A percentile compares a stretch with the other conserved stretches of the same genome.
Conservation (phyloP, 352 stramenopile species). For the Plasmopara halstedii region DNA sequence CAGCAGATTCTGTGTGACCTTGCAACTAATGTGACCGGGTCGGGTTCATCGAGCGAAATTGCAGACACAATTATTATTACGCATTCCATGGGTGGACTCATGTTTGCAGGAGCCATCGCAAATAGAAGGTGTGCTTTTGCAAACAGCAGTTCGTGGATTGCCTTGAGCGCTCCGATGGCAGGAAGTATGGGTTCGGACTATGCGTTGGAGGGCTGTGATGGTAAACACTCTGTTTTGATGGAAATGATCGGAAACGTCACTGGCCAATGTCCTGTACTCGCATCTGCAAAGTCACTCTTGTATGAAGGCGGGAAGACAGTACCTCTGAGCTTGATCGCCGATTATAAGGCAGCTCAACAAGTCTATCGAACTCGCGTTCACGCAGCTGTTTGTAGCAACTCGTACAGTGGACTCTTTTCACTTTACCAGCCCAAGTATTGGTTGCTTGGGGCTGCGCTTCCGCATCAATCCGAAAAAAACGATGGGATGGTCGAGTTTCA, state of each 20-base stretch:
- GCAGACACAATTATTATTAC: conserved; percentile 37
- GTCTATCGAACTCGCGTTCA: conserved; percentile 25
- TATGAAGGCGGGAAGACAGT: conserved; percentile 27
- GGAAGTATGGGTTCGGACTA: conserved; percentile 49
- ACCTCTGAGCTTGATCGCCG: conserved; percentile 10
- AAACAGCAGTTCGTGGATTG: conserved; percentile 31
- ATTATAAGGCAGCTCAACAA: conserved; percentile 25
- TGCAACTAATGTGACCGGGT: conserved; percentile 12
- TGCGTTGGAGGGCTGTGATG: conserved; percentile 24
- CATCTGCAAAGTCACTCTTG: conserved; percentile 22
- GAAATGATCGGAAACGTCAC: conserved; percentile 24
- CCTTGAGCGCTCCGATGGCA: conserved; percentile 30
- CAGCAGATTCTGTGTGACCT: conserved; percentile 33
- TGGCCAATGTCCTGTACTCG: conserved; percentile 25
- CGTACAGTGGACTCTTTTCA: conserved; percentile 30
- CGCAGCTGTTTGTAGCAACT: conserved; percentile 35
- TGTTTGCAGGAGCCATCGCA: conserved; percentile 32
- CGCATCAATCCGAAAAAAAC: conserved; percentile 32
- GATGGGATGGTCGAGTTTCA: conserved; percentile 45
- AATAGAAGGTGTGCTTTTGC: conserved; percentile 32
- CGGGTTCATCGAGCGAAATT: conserved; percentile 18
- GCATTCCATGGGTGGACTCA: conserved; percentile 44
- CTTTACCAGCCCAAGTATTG: conserved; percentile 23
- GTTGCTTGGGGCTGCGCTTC: conserved; percentile 19
- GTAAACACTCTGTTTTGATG: conserved; percentile 21